Conservation (phyloP, 2,329 filamentous ascomycete species). For the Ophiognomonia clavigignenti-juglandacearum region DNA sequence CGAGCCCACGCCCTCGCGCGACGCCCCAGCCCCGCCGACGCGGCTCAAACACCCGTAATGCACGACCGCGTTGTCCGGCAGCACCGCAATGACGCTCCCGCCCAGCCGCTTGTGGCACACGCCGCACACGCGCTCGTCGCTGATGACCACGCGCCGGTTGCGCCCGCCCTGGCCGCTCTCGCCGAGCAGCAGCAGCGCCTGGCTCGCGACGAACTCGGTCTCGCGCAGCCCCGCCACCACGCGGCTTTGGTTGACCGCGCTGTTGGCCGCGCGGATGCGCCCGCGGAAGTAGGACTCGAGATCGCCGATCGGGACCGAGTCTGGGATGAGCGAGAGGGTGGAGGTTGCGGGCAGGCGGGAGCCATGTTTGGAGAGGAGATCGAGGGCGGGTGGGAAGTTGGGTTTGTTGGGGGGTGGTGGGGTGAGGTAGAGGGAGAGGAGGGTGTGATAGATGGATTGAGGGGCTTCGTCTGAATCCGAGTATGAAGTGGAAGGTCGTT, state of each 20-base stretch:
- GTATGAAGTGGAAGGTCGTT: slow-evolving; percentile 28
- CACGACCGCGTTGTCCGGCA: slow-evolving; percentile 77
- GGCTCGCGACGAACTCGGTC: slow-evolving; percentile 72
- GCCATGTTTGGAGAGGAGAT: slow-evolving; percentile 86
- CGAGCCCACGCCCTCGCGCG: slow-evolving; percentile 1
- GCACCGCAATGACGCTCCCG: slow-evolving; percentile 82
- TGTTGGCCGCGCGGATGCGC: slow-evolving; percentile 81
- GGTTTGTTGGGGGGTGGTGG: slow-evolving; percentile 69
- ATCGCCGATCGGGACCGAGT: slow-evolving; percentile 69
- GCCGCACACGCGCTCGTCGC: slow-evolving; percentile 83
- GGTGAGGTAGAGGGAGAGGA: slow-evolving; percentile 83
- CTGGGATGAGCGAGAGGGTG: slow-evolving; percentile 80
- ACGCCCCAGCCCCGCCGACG: slow-evolving; percentile 16
- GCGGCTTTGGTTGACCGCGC: slow-evolving; percentile 71
- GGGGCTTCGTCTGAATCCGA: slow-evolving; percentile 45
- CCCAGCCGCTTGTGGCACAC: slow-evolving; percentile 93
- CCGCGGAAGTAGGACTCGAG: slow-evolving; percentile 90
- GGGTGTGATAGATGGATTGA: slow-evolving; percentile 84
- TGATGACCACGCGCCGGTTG: slow-evolving; percentile 69
- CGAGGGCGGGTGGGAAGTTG: slow-evolving; percentile 74
- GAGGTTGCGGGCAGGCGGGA: slow-evolving; percentile 84
- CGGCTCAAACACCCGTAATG: slow-evolving; percentile 72
- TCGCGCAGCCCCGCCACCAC: slow-evolving; percentile 73
- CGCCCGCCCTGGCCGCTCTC: slow-evolving; percentile 53
- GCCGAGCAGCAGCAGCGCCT: slow-evolving; percentile 69